Conservation (phyloP, 495 filamentous ascomycete species). For the Daldinia vernicosa region DNA sequence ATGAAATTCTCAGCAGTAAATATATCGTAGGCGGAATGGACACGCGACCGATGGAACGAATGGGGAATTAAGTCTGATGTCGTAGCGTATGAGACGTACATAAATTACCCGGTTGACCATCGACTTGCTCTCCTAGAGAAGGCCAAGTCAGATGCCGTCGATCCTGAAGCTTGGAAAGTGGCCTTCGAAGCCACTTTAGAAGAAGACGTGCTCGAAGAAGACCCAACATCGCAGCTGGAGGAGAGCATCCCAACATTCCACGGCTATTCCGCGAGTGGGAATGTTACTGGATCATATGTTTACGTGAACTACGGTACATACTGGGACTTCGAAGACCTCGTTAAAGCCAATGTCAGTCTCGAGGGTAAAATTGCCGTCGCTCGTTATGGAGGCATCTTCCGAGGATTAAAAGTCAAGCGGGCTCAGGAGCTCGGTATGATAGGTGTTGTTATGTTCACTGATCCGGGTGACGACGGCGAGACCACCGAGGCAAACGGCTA, state of each 20-base stretch:
- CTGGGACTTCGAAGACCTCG: conserved; percentile 83
- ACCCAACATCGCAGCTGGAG: conserved; percentile 74
- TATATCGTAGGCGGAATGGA: conserved; percentile 79
- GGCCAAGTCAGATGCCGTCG: conserved; percentile 36
- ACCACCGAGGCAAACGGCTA: conserved; percentile 84
- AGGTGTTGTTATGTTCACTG: conserved; percentile 83
- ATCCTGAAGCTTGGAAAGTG: conserved; percentile 62
- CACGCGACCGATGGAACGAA: conserved; percentile 81
- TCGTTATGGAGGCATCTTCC: conserved; percentile 87
- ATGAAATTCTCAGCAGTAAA: not conserved
- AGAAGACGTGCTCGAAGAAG: conserved; percentile 88
- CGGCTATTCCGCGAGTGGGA: conserved; percentile 91
- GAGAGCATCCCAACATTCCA: conserved; percentile 92
- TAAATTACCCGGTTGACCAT: conserved; percentile 88
- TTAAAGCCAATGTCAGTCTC: conserved; percentile 76
- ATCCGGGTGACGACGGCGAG: conserved; percentile 89
- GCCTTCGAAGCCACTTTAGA: conserved; percentile 81
- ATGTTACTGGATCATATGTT: conserved; percentile 81
- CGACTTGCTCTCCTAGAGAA: conserved; percentile 79
- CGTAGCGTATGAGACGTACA: conserved; percentile 84
- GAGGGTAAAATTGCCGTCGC: conserved; percentile 86
- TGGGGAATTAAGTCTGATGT: conserved; percentile 80
- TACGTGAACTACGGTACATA: conserved; percentile 92
- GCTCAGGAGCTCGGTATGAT: conserved; percentile 93
- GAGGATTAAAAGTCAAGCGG: conserved; percentile 91